Evolutionary conservation across 106 monocot species (phyloP).

Genomic region (Dactylorhiza incarnata): DNA sequence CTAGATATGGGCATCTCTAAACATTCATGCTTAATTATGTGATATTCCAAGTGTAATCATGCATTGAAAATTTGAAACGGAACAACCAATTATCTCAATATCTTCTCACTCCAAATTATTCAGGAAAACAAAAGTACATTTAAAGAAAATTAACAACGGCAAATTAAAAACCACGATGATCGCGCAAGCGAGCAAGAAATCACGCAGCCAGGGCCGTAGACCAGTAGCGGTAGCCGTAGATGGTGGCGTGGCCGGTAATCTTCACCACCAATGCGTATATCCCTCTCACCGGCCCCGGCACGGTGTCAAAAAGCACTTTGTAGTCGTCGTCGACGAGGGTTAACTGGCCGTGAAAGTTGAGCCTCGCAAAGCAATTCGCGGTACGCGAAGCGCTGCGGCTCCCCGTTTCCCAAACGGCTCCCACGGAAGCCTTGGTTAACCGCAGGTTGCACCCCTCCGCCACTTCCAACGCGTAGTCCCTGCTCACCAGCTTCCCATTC

Average conservation of each 20-base stretch:
- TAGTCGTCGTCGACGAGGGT: background rate
- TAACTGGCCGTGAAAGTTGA: background rate
- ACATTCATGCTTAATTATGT: too few relatives aligned
- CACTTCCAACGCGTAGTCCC: background rate
- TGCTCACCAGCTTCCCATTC: background rate
- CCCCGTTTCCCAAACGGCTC: background rate
- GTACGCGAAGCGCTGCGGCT: background rate
- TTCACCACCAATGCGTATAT: background rate
- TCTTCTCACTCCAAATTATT: too few relatives aligned
- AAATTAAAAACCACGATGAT: too few relatives aligned
- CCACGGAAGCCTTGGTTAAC: background rate
- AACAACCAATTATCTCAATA: too few relatives aligned
- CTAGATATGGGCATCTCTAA: too few relatives aligned
- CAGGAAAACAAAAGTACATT: too few relatives aligned
- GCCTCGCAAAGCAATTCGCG: background rate
- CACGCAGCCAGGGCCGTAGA: too few relatives aligned
- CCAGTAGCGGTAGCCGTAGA: background rate
- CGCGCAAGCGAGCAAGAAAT: too few relatives aligned
- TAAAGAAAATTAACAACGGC: too few relatives aligned
- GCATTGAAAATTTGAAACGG: too few relatives aligned
- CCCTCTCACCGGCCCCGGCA: background rate
- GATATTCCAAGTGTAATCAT: too few relatives aligned
- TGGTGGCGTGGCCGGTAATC: background rate
- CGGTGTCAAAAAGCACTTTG: background rate
- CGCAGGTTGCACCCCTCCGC: background rate